Percentiles rank a stretch among this genome's conserved stretches.
Evolutionary conservation across 441 rosid species (phyloP).

Genomic region (Manihot esculenta): DNA sequence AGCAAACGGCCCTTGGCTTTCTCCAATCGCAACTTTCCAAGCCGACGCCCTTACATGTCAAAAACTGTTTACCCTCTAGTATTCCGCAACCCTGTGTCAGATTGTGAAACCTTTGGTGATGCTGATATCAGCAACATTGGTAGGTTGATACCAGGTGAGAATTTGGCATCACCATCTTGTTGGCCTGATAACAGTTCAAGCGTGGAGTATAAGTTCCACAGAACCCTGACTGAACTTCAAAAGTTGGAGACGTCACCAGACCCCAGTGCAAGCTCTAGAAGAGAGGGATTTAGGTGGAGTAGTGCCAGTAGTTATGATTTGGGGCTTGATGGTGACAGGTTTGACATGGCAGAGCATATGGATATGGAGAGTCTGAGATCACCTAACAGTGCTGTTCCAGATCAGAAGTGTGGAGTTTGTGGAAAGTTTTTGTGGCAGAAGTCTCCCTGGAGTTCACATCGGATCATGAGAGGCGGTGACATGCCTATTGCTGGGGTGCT

Average conservation of each 20-base stretch:
- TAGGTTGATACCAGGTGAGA: slow-evolving; percentile 50
- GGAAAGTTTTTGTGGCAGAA: slow-evolving; percentile 63
- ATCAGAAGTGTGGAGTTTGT: slow-evolving; percentile 79
- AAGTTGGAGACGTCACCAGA: slow-evolving; percentile 57
- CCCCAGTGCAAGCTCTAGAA: slow-evolving; percentile 57
- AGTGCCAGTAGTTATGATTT: slow-evolving; percentile 62
- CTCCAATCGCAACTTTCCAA: slow-evolving; percentile 38
- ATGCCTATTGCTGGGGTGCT: slow-evolving; percentile 79
- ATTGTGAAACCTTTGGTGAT: slow-evolving; percentile 49
- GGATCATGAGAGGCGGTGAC: slow-evolving; percentile 68
- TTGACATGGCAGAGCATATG: slow-evolving; percentile 42
- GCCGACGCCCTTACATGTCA: slow-evolving; percentile 51
- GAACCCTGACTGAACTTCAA: slow-evolving; percentile 46
- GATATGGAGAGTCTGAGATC: slow-evolving; percentile 41
- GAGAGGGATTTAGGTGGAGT: slow-evolving; percentile 80
- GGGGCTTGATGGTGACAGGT: slow-evolving; percentile 58
- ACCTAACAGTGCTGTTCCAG: slow-evolving; percentile 28
- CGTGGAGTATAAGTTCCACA: slow-evolving; percentile 47
- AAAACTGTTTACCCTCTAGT: slow-evolving; percentile 72
- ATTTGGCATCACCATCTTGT: slow-evolving; percentile 45
- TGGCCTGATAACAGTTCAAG: slow-evolving; percentile 47
- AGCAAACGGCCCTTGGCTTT: slow-evolving; percentile 42
- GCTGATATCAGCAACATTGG: slow-evolving; percentile 40
- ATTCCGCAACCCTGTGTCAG: slow-evolving; percentile 81
- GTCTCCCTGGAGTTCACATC: slow-evolving; percentile 85